Base-by-base conservation (phyloP, 2,329 filamentous ascomycete genomes). In the Monilinia polystroma region DNA sequence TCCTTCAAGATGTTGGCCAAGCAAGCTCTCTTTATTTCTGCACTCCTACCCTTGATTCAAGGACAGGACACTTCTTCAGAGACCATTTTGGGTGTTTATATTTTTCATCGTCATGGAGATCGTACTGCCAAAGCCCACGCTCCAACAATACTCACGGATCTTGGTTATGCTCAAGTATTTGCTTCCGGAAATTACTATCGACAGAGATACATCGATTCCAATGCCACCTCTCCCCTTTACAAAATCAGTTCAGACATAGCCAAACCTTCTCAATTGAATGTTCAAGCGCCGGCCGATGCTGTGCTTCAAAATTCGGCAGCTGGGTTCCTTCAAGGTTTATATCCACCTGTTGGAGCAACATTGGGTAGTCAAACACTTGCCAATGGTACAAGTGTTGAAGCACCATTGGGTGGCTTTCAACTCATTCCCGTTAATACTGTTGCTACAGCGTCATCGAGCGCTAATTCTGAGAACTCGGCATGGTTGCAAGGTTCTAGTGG, bases 61-160 rank as follows among this genome's bases (percentile, higher is more conserved):
- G 75, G 72, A 26, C 70, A 75, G 35, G 74, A 77, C 60, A 76
- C 75, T 29, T 73, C 73, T 11, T 67, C 74, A 41, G 74, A 77
- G 66, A 77, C 75, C 1, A 70, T 76, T 38, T 83, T 96, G 20
- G 93, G 92, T 63, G 87, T 89, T 56, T 95, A 93, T 78, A 87
- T 97, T 78, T 96, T 96, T 82, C 87, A 92, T 73, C 90, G 93
- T 56, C 93, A 97, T 80, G 93, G 93, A 67, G 93, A 97, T 78
- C 87, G 93, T 66, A 94, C 92, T 0, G 80, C 91, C 70, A 97
- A 96, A 80, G 82, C 86, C 23, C 87, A 86, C 70, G 82, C 87
- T 56, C 90, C 90, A 16, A 87, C 91, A 38, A 84, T 84, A 71
- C 80, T 97, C 76, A 97, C 93, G 16, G 84, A 89, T 68, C 84